phyloP scores from a whole-genome alignment of 139 green algal species.

The Coelastrella sp. region DNA sequence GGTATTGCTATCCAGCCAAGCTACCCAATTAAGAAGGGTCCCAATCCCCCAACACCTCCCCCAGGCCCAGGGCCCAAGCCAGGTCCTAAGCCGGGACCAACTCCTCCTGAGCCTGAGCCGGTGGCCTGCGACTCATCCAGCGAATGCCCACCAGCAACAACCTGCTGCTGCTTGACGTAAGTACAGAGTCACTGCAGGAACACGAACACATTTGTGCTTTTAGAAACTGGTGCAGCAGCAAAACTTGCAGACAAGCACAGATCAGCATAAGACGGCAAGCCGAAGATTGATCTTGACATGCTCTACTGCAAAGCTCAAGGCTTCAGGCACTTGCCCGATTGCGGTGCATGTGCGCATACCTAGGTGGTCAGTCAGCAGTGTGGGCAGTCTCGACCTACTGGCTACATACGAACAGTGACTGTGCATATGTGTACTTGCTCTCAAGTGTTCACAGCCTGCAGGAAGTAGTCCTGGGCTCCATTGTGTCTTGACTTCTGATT shows the following conservation, averaged over 20 bases:
- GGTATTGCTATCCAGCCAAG: conserved; percentile 92
- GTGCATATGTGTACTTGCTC: too few relatives aligned
- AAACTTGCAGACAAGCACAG: neutral
- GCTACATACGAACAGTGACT: too few relatives aligned
- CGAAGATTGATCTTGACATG: too few relatives aligned
- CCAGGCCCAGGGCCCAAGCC: conserved; percentile 27
- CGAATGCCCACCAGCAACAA: conserved; percentile 41
- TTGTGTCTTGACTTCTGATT: neutral
- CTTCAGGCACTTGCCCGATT: too few relatives aligned
- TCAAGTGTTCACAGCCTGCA: too few relatives aligned
- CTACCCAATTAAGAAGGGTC: conserved; percentile 92
- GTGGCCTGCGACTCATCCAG: conserved; percentile 25
- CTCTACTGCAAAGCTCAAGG: too few relatives aligned
- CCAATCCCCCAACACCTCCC: conserved; percentile 61
- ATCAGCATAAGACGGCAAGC: too few relatives aligned
- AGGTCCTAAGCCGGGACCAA: neutral
- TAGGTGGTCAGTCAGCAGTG: neutral
- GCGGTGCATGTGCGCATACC: too few relatives aligned
- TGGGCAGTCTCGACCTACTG: neutral
- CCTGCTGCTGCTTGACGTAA: conserved; percentile 50
- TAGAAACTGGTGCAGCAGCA: neutral
- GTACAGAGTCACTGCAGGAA: neutral
- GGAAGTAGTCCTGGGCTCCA: too few relatives aligned
- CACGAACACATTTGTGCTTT: neutral
- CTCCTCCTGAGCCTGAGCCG: conserved; percentile 7